Conservation (phyloP, 495 filamentous ascomycete species). For the Talaromyces thailandensis region DNA sequence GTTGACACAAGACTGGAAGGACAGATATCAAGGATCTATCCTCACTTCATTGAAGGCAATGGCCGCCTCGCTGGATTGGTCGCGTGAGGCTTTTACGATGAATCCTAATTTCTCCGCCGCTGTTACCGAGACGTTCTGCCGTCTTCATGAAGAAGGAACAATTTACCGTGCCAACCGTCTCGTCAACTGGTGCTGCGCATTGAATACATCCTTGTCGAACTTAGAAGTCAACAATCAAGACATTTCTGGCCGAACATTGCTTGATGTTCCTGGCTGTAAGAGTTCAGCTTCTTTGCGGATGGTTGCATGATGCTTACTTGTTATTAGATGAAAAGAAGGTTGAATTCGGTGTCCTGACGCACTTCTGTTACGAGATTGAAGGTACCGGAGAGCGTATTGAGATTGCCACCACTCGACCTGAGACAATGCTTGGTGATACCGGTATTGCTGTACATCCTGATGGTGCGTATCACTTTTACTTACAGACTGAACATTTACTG, state of each 20-base stretch:
- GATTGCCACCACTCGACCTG: slow-evolving; percentile 69
- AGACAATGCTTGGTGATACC: slow-evolving; percentile 76
- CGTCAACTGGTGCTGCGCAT: slow-evolving; percentile 67
- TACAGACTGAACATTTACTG: not conserved
- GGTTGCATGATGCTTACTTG: not conserved
- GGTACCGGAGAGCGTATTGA: slow-evolving; percentile 56
- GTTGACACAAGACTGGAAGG: slow-evolving; percentile 61
- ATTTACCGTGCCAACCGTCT: slow-evolving; percentile 71
- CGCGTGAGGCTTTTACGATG: slow-evolving; percentile 67
- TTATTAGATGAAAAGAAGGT: slow-evolving; percentile 43
- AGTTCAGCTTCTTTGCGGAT: not conserved
- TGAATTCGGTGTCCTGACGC: slow-evolving; percentile 62
- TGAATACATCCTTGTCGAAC: slow-evolving; percentile 70
- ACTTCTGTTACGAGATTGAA: slow-evolving; percentile 65
- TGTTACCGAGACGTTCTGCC: slow-evolving; percentile 64
- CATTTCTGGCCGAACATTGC: slow-evolving; percentile 53
- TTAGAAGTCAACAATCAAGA: slow-evolving; percentile 73
- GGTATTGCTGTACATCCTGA: slow-evolving; percentile 71
- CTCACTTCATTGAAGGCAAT: slow-evolving; percentile 46
- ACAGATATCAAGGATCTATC: slow-evolving; percentile 58
- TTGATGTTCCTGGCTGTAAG: slow-evolving; percentile 57
- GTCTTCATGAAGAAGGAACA: slow-evolving; percentile 62
- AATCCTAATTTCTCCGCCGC: slow-evolving; percentile 56
- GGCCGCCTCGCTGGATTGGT: slow-evolving; percentile 57
- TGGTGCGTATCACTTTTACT: slow-evolving; percentile 25